These are phyloP conservation scores for Claviceps pusilla DNA, from an alignment of 2,329 filamentous ascomycete species.

Conservation along the genomic window DNA sequence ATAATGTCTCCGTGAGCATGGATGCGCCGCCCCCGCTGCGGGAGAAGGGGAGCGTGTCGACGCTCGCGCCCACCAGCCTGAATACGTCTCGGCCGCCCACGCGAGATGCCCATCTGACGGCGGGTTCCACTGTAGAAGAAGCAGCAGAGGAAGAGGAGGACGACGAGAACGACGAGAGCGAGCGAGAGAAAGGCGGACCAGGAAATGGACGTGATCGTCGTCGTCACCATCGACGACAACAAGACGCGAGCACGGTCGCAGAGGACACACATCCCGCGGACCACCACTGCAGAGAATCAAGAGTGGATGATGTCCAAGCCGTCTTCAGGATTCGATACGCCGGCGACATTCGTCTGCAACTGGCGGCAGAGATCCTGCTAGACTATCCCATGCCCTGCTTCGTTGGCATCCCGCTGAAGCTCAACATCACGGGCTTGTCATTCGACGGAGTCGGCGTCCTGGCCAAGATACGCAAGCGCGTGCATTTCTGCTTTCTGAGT, in stretches of 20 bases:
- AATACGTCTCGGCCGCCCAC: conserved; percentile 42
- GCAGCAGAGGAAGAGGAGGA: conserved; percentile 21
- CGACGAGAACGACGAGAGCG: background rate
- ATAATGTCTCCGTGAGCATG: conserved; percentile 20
- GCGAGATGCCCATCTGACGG: conserved; percentile 29
- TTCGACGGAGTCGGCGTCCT: conserved; percentile 92
- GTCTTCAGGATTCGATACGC: conserved; percentile 82
- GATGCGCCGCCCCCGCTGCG: conserved; percentile 25
- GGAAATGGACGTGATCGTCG: background rate
- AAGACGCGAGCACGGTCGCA: conserved; percentile 9
- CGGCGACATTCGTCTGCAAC: conserved; percentile 70
- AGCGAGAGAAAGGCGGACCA: too few relatives aligned
- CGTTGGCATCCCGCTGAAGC: conserved; percentile 81
- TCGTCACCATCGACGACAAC: conserved; percentile 2
- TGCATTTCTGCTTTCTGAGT: conserved; percentile 89
- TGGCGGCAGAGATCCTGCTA: conserved; percentile 88
- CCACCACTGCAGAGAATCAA: conserved; percentile 47
- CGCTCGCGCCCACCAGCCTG: conserved; percentile 39
- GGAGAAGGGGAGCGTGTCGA: conserved; percentile 49
- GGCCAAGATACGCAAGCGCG: conserved; percentile 74
- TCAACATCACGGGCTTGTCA: conserved; percentile 86
- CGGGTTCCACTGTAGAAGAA: conserved; percentile 24
- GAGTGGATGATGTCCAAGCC: conserved; percentile 78
- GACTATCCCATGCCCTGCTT: conserved; percentile 99
- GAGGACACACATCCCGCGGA: conserved; percentile 15